Evolutionary conservation across 345 rosid genomes (phyloP).

Genomic region (Kernera saxatilis): DNA sequence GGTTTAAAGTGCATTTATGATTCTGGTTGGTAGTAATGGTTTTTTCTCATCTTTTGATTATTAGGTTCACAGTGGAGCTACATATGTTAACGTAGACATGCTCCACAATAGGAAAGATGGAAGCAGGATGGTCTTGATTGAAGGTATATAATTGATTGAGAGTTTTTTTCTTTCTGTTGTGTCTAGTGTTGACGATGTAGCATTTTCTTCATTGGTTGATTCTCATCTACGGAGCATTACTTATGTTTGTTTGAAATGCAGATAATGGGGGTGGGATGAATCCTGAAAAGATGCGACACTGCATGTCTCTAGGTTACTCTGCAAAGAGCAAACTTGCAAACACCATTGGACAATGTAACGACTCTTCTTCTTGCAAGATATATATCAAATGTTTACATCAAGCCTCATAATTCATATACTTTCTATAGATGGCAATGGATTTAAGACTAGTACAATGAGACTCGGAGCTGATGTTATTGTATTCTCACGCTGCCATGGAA

Average conservation of each 20-base stretch:
- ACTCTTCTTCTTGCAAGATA: neutral
- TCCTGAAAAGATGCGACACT: constrained; percentile 79
- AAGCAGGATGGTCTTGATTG: constrained; percentile 63
- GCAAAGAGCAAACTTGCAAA: constrained; percentile 74
- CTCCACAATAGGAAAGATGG: constrained; percentile 58
- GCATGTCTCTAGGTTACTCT: constrained; percentile 89
- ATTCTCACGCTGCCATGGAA: constrained; percentile 67
- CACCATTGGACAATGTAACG: constrained; percentile 82
- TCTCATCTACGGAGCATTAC: neutral
- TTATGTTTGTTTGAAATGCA: constrained; percentile 30
- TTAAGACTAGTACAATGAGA: constrained; percentile 98
- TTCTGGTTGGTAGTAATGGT: neutral
- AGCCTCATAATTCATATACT: neutral
- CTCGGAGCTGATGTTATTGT: constrained; percentile 98
- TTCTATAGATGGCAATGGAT: constrained; percentile 87
- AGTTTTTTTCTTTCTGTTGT: neutral
- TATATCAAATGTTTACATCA: neutral
- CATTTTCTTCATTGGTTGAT: neutral
- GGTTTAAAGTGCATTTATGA: neutral
- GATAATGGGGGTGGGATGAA: constrained; percentile 97
- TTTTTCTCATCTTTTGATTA: neutral
- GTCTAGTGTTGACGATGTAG: neutral
- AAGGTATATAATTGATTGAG: constrained; percentile 42
- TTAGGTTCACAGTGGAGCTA: constrained; percentile 76
- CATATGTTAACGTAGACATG: constrained; percentile 63